Evolutionary conservation across 768 basidiomycete species (phyloP), one percentile per base, ranked within the genome.

Genomic region (Suillus tomentosus): DNA sequence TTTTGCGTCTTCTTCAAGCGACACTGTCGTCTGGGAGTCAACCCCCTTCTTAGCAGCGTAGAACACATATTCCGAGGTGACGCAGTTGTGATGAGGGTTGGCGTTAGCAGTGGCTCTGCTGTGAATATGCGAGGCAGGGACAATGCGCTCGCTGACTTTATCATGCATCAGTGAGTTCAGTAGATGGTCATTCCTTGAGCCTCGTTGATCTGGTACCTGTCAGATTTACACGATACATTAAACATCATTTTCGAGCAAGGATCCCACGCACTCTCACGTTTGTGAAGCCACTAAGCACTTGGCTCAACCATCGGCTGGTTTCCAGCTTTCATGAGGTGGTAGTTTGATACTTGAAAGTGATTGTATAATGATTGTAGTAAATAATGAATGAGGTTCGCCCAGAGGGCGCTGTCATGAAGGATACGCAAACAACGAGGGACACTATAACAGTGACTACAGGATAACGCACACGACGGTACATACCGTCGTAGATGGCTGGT

Each of bases 51-150:
- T 43, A 58, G 64, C 1, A 17, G 42, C 0, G 1, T 3, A 14
- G 50, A 36, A 14, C 7, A 4, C 1, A 7, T 19, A 3, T 65
- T 65, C 19, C 37, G 11, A 5, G 61, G 61, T 6, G 58, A 67
- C 27, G 61, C 24, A 4, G 61, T 60, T 3, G 43, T 62, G 14
- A 67, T 62, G 53, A 62, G 42, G 31, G 39, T 62, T 7, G 50
- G 61, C 1, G 17, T 17, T 15, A 58, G n/a, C 47, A 11, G 9
- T 1, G 22, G 34, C 5, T 51, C 54, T 3, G 64, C 62, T 22
- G 56, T 65, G 11, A 67, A 65, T 37, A 67, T 67, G 66, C 24
- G 31, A 15, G 37, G 37, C 4, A 4, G 48, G 9, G 66, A 67
- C 13, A 39, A 27, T 3, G 15, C 14, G 5, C 15, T 67, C 10